A percentile compares a stretch with the other conserved stretches of the same genome.
Conservation (phyloP, 768 basidiomycete species). For the Tephrocybe sp. region DNA sequence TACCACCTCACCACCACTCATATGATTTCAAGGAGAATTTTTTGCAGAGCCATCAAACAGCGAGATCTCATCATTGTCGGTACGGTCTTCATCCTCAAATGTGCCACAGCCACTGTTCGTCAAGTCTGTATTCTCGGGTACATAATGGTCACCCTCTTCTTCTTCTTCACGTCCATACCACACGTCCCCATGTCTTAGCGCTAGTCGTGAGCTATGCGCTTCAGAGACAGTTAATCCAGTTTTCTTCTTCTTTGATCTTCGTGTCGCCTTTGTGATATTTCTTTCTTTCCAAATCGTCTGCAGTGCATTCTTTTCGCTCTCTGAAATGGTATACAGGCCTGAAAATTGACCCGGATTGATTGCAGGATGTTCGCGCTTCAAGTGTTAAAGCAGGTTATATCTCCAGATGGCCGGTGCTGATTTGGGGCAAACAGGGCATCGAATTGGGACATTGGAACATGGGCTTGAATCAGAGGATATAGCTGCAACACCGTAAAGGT, state of each 20-base stretch:
- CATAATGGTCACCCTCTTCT: no score
- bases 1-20: no score
- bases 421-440: neutral
- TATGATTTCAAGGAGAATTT: no score
- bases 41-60: no score
- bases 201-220: neutral
- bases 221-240: neutral
- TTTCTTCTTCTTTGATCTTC: neutral
- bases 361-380: neutral
- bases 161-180: no score
- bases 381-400: neutral
- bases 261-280: neutral
- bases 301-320: neutral
- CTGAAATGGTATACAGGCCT: neutral
- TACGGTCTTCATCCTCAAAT: no score
- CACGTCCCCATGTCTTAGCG: no score
- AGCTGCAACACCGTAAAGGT: neutral
- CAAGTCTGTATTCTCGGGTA: no score
- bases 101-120: no score
- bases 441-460: neutral
- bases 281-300: neutral
- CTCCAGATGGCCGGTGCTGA: neutral
- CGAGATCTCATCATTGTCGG: no score
- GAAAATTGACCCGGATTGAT: neutral
- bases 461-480: neutral